phyloP scores from a whole-genome alignment of 2,329 filamentous ascomycete genomes.

The Hymenoscyphus occultus region DNA sequence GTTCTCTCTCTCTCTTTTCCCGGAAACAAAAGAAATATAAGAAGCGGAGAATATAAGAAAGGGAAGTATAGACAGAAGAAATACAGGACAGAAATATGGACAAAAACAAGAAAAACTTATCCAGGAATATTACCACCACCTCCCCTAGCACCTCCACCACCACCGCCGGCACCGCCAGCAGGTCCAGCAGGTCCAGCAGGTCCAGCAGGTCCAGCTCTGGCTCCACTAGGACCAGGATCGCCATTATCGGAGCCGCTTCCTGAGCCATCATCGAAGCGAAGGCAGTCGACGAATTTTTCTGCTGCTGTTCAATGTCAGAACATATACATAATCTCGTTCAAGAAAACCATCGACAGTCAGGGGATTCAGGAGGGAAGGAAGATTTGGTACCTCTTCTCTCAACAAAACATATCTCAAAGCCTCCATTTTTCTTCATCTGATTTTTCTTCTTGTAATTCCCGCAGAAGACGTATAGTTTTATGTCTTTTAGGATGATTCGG shows the following conservation, averaged over 20 bases:
- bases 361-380: no score
- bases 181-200: no score
- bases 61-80: neutral
- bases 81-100: neutral
- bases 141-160: neutral
- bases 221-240: neutral
- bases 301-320: slow-evolving; percentile 17
- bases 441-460: slow-evolving; percentile 53
- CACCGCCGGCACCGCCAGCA: neutral
- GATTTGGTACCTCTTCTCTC: slow-evolving; percentile 25
- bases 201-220: neutral
- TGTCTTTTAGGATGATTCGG: slow-evolving; percentile 50
- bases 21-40: neutral
- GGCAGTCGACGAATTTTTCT: slow-evolving; percentile 27
- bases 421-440: slow-evolving; percentile 43
- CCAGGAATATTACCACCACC: neutral
- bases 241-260: slow-evolving; percentile 10
- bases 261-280: slow-evolving; percentile 8
- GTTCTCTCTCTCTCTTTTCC: neutral
- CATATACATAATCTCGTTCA: neutral
- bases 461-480: slow-evolving; percentile 59
- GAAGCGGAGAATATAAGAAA: neutral
- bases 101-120: neutral
- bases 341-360: neutral
- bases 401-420: slow-evolving; percentile 35